A percentile compares a stretch with the other conserved stretches of the same genome.
Evolutionary conservation across 2,329 filamentous ascomycete genomes (phyloP).

Genomic region (Alternaria sp.): DNA sequence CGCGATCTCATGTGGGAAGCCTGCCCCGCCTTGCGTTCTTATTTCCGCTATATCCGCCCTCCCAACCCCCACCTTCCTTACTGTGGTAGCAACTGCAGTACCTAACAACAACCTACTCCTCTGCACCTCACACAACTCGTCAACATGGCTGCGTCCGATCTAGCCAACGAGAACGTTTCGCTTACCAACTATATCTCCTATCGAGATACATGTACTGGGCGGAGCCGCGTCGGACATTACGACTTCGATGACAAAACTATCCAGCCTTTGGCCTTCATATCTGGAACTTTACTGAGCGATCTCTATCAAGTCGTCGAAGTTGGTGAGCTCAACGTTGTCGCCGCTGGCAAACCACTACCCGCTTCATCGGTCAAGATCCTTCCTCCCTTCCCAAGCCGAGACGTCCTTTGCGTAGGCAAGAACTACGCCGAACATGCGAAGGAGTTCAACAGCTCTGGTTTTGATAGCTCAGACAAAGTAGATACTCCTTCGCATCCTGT

Average conservation of each 20-base stretch:
- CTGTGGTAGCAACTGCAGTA: neutral
- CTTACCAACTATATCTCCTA: neutral
- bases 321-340: constrained; percentile 52
- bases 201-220: neutral
- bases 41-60: neutral
- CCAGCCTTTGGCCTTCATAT: constrained; percentile 56
- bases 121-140: neutral
- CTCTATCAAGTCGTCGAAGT: constrained; percentile 64
- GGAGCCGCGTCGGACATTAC: neutral
- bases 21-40: too few species aligned
- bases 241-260: neutral
- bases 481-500: constrained; percentile 64
- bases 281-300: constrained; percentile 57
- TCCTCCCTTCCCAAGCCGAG: constrained; percentile 59
- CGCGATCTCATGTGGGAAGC: too few species aligned
- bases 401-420: constrained; percentile 65
- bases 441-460: constrained; percentile 66
- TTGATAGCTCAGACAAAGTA: constrained; percentile 64
- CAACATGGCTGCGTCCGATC: neutral
- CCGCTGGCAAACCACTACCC: constrained; percentile 46
- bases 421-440: constrained; percentile 67
- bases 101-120: too few species aligned
- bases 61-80: neutral
- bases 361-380: constrained; percentile 46
- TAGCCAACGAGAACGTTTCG: neutral